Base-by-base conservation (phyloP, 768 basidiomycete genomes). In the Lactarius hatsudake region DNA sequence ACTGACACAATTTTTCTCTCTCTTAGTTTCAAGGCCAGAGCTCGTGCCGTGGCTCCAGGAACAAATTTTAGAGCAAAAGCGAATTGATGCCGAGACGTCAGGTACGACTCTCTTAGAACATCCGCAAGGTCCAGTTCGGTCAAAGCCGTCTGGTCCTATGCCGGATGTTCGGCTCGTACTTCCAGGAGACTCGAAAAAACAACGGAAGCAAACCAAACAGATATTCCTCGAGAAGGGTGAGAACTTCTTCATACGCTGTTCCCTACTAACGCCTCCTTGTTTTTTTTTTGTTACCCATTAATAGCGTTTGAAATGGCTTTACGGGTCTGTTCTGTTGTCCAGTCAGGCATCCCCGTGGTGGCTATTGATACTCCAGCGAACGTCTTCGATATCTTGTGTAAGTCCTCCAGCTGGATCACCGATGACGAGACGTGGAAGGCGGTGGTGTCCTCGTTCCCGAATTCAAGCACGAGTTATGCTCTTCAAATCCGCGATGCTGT, bases 41-140 rank as follows among this genome's bases (percentile, higher is more conserved):
- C 81, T 94, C 1, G 86, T 91, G 3, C 76, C 82, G 17, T 93
- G 87, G 86, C 79, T 94, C 23, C 89, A 89, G 55, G 84, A 88
- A 18, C 86, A 91, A 69, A 89, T 94, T 20, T 79, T 87, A 0
- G 91, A 94, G 70, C 92, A 94, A 77, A 89, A 87, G 73, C 87
- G 87, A 1, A 81, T 87, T 30, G 93, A 94, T 71, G 76, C 83
- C 1, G 78, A 84, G 9, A 87, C 87, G 0, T 85, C 87, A 13
- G 89, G 88, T 2, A 86, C 83, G 0, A 74, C 75, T 3, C 75
- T 82, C 10, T 76, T 81, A 0, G 85, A 86, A 20, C 69, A 72
- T 18, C 67, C 79, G 30, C 76, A 78, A 55, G 54, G 68, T 4
- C 69, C 73, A 13, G 62, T 78, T 2, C 72, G 80, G 2, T 72